Conservation (phyloP, 345 rosid species). For the Cardamine occulta region DNA sequence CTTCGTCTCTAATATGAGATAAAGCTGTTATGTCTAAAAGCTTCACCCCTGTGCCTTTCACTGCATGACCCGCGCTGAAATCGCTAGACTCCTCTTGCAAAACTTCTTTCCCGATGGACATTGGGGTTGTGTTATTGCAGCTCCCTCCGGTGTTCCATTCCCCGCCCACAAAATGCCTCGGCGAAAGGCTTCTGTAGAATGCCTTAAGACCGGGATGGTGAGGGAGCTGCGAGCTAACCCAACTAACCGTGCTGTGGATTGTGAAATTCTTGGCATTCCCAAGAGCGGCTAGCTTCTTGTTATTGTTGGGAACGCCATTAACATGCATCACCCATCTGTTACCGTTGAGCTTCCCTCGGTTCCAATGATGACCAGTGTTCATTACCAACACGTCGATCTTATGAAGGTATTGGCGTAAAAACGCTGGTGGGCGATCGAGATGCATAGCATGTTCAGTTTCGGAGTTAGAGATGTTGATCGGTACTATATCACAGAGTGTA, state of each 20-base stretch:
- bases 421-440: slow-evolving; percentile 82
- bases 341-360: slow-evolving; percentile 66
- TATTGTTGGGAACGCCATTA: slow-evolving; percentile 57
- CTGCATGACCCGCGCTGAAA: slow-evolving; percentile 58
- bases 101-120: slow-evolving; percentile 76
- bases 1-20: slow-evolving; percentile 79
- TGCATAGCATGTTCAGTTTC: slow-evolving; percentile 72
- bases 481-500: slow-evolving; percentile 66
- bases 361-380: slow-evolving; percentile 89
- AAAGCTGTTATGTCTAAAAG: slow-evolving; percentile 71
- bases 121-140: slow-evolving; percentile 72
- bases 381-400: slow-evolving; percentile 69
- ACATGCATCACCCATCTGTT: slow-evolving; percentile 81
- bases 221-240: slow-evolving; percentile 72
- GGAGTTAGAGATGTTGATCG: slow-evolving; percentile 55
- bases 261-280: slow-evolving; percentile 75
- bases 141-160: slow-evolving; percentile 94
- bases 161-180: slow-evolving; percentile 79
- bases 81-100: slow-evolving; percentile 72
- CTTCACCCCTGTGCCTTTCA: slow-evolving; percentile 68
- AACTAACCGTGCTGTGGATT: slow-evolving; percentile 64
- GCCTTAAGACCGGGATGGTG: slow-evolving; percentile 60
- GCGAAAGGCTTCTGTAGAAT: slow-evolving; percentile 76
- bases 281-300: slow-evolving; percentile 60
- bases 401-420: slow-evolving; percentile 59